Percentiles rank a stretch among this genome's conserved stretches.
These are phyloP conservation scores for Cryphonectria carpinicola DNA, from an alignment of 2,329 filamentous ascomycete genomes.

Conservation along the genomic window DNA sequence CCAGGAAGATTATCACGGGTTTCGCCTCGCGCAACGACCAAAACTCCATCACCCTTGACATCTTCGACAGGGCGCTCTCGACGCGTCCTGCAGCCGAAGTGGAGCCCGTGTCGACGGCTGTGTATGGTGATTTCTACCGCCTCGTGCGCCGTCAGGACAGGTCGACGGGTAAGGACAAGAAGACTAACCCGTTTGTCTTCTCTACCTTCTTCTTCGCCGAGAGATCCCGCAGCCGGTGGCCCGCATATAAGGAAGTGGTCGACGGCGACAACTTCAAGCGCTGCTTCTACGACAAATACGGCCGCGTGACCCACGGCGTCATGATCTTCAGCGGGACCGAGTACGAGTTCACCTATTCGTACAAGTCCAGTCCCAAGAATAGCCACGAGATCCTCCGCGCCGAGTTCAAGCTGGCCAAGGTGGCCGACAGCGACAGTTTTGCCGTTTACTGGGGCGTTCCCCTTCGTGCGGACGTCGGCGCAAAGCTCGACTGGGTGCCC, in stretches of 20 bases:
- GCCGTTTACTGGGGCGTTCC: constrained; percentile 43
- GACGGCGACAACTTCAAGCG: constrained; percentile 32
- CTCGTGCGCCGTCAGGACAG: constrained; percentile 33
- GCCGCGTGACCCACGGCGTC: constrained; percentile 39
- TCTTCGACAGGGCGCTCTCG: constrained; percentile 36
- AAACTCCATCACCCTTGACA: constrained; percentile 35
- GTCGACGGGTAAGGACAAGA: constrained; percentile 29
- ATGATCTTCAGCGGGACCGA: constrained; percentile 35
- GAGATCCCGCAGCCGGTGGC: constrained; percentile 32
- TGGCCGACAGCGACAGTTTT: constrained; percentile 34
- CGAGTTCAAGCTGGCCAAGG: constrained; percentile 33
- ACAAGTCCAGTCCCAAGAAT: constrained; percentile 39
- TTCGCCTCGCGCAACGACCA: constrained; percentile 36
- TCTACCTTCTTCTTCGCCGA: constrained; percentile 37
- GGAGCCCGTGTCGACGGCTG: constrained; percentile 33
- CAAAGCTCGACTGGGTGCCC: constrained; percentile 40
- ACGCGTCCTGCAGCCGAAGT: constrained; percentile 31
- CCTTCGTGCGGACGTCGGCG: constrained; percentile 33
- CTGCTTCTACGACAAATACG: constrained; percentile 41
- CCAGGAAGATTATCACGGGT: constrained; percentile 39
- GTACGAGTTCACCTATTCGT: constrained; percentile 42
- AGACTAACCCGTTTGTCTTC: constrained; percentile 24
- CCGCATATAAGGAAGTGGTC: constrained; percentile 35
- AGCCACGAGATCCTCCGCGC: constrained; percentile 41
- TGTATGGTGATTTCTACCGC: constrained; percentile 37